A percentile compares a stretch with the other conserved stretches of the same genome.
Conservation (phyloP, 2,329 filamentous ascomycete genomes). For the Seiridium unicorne region DNA sequence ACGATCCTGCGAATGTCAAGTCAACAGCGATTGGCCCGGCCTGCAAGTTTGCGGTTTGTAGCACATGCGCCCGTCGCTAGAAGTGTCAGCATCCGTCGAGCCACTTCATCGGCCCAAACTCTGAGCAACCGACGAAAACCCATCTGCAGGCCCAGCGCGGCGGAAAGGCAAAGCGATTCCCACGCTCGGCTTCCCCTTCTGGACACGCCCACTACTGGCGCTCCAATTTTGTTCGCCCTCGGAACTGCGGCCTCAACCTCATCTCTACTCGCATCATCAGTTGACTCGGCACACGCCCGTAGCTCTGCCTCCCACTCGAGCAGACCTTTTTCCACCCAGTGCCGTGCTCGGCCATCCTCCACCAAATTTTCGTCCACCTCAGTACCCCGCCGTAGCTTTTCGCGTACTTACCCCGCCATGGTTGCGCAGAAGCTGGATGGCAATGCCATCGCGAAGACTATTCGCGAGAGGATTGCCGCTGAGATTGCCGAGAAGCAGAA, state of each 20-base stretch:
- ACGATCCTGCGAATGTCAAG: conserved; percentile 7
- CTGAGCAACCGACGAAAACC: background rate
- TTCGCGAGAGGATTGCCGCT: conserved; percentile 75
- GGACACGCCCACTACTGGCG: background rate
- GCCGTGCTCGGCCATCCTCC: background rate
- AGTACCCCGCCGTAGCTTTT: conserved; percentile 31
- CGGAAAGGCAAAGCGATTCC: background rate
- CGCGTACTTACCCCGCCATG: conserved; percentile 64
- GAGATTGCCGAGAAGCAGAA: conserved; percentile 82
- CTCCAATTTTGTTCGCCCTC: conserved; percentile 1
- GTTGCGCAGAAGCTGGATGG: conserved; percentile 90
- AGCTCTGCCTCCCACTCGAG: background rate
- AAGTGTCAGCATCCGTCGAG: conserved; percentile 13
- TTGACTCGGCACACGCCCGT: background rate
- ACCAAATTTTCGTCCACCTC: background rate
- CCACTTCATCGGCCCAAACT: conserved; percentile 1
- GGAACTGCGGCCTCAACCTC: background rate
- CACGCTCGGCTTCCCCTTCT: conserved; percentile 1
- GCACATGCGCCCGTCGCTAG: background rate
- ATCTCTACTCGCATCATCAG: background rate
- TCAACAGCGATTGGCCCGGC: conserved; percentile 4
- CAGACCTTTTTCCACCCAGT: background rate
- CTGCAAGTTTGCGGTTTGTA: conserved; percentile 6
- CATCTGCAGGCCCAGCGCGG: conserved; percentile 1
- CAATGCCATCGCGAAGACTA: conserved; percentile 88